Evolutionary conservation across 2,329 filamentous ascomycete genomes (phyloP).

Genomic region (Chaetomium sp.): DNA sequence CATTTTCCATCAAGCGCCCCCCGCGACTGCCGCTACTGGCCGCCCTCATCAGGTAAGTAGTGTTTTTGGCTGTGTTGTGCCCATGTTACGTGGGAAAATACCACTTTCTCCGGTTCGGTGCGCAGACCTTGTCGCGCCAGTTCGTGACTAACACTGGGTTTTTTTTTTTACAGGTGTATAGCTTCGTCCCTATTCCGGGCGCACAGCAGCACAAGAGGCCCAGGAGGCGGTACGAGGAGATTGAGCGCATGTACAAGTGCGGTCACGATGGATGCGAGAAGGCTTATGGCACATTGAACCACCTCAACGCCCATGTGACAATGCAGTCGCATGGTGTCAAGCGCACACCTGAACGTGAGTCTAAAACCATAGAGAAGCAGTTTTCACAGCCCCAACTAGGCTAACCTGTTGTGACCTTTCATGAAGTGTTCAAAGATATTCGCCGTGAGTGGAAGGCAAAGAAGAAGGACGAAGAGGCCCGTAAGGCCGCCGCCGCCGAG

Average conservation of each 20-base stretch:
- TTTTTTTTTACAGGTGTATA: constrained; percentile 66
- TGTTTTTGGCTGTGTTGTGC: not conserved
- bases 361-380: not conserved
- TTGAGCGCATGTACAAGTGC: constrained; percentile 99
- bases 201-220: constrained; percentile 96
- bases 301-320: constrained; percentile 95
- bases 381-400: not conserved
- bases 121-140: not conserved
- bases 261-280: constrained; percentile 98
- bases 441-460: constrained; percentile 99
- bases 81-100: not conserved
- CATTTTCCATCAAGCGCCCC: constrained; percentile 50
- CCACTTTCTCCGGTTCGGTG: not conserved
- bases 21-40: constrained; percentile 48
- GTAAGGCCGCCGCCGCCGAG: constrained; percentile 66
- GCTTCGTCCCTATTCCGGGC: constrained; percentile 94
- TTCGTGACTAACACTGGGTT: not conserved
- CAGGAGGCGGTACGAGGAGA: constrained; percentile 89
- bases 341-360: constrained; percentile 91
- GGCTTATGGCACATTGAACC: constrained; percentile 94
- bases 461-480: constrained; percentile 91
- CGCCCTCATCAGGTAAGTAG: constrained; percentile 50
- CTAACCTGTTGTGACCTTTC: constrained; percentile 23
- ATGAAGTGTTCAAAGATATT: constrained; percentile 93
- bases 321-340: constrained; percentile 97